Base-by-base conservation (phyloP, 305 asterid species). In the Rubia balearica region DNA sequence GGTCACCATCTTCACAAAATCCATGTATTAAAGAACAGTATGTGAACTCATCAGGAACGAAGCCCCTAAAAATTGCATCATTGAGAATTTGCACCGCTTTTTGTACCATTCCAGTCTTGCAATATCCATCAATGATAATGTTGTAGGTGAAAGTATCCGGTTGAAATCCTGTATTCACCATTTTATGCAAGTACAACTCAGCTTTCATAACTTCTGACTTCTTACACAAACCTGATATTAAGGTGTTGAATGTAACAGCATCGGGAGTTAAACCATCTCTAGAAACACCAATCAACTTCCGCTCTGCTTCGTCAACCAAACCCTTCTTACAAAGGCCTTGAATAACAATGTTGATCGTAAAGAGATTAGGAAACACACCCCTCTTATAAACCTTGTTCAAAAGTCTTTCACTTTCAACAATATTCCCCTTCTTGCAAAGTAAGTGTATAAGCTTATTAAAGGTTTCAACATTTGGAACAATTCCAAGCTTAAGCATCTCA, bases 61-160 rank as follows among this genome's bases (percentile, higher is more conserved):
- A 91, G 74, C 97, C 98, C 85, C 86, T 83, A 66, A 78, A 85
- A 30, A 78, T 80, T 30, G 95, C 98, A 78, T 88, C 84, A 53
- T 71, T 82, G 65, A 94, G 85, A 79, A 94, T 79, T 77, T 79
- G 75, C 33, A 87, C 90, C 0, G 95, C 99, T 62, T 81, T 86
- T 61, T 74, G 82, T 65, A 91, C 84, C 93, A 86, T 78, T 74
- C 86, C 85, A 71, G 76, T 77, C 76, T 86, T 94, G 79, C 99
- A 91, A 72, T 85, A 88, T 69, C 97, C 98, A 70, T 89, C 84
- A 59, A 94, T 85, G 74, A 94, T 82, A 6, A 93, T 84, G 73
- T 94, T 94, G 82, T 89, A 91, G 60, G 99, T 88, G 85, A 89
- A 86, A 69, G 83, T 79, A 84, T 94, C 97, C 1, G 96, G 96